Conservation (phyloP, 805 yeast genomes). For the Nakazawaea pomicola region DNA sequence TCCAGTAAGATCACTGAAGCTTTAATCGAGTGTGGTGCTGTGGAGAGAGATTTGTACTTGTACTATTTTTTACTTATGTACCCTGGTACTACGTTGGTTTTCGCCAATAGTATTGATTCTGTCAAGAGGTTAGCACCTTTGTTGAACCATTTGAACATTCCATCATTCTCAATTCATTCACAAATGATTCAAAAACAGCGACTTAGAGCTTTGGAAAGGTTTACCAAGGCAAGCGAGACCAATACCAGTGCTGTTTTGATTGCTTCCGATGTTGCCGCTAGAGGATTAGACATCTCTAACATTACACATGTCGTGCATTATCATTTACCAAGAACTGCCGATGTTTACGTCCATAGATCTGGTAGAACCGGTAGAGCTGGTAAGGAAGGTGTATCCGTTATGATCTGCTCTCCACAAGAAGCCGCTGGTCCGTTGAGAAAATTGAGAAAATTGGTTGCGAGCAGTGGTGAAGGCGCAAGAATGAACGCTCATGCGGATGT, state of each 20-base stretch:
- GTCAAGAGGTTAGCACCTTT: slow-evolving; percentile 82
- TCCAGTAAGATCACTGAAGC: slow-evolving; percentile 77
- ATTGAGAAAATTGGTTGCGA: slow-evolving; percentile 54
- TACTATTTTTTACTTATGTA: slow-evolving; percentile 84
- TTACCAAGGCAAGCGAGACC: slow-evolving; percentile 48
- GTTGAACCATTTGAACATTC: slow-evolving; percentile 62
- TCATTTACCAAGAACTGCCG: slow-evolving; percentile 92
- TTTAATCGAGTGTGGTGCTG: slow-evolving; percentile 83
- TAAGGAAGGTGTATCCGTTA: slow-evolving; percentile 87
- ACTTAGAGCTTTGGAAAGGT: slow-evolving; percentile 76
- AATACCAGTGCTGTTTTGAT: slow-evolving; percentile 63
- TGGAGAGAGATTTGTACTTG: slow-evolving; percentile 83
- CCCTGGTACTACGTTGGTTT: slow-evolving; percentile 86
- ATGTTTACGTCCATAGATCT: slow-evolving; percentile 89
- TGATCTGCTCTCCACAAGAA: slow-evolving; percentile 91
- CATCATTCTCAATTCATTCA: slow-evolving; percentile 78
- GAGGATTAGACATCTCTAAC: slow-evolving; percentile 90
- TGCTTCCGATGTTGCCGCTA: slow-evolving; percentile 97
- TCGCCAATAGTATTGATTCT: slow-evolving; percentile 93
- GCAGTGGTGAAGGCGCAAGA: slow-evolving; percentile 14
- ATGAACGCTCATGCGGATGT: slow-evolving; percentile 39
- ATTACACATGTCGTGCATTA: slow-evolving; percentile 95
- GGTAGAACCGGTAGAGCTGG: slow-evolving; percentile 99
- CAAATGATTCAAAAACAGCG: slow-evolving; percentile 95
- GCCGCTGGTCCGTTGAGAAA: slow-evolving; percentile 83